Conservation (phyloP, 352 stramenopile species). For the Globisporangium middletonii region DNA sequence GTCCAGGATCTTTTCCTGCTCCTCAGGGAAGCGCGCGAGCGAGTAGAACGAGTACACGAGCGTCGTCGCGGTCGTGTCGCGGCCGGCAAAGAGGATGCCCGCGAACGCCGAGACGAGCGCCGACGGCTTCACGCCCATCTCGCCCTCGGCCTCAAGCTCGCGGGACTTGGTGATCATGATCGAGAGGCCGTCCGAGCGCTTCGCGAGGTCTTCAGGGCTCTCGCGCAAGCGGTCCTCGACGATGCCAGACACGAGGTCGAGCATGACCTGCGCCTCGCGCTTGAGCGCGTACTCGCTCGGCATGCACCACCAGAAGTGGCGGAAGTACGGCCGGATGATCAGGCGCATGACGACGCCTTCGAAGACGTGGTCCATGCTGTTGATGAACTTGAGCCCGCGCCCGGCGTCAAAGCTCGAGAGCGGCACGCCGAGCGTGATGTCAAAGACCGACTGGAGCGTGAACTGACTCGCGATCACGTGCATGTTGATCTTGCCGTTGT, state of each 20-base stretch:
- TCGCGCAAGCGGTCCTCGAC: constrained; percentile 32
- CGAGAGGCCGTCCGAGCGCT: constrained; percentile 40
- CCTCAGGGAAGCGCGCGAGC: constrained; percentile 44
- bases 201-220: constrained; percentile 19
- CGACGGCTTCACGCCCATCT: constrained; percentile 11
- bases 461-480: constrained; percentile 39
- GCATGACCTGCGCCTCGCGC: constrained; percentile 21
- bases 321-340: constrained; percentile 66
- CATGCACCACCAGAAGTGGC: constrained; percentile 49
- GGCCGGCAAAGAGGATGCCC: constrained; percentile 81
- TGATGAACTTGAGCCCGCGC: constrained; percentile 20
- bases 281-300: constrained; percentile 45
- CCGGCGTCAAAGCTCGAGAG: constrained; percentile 20
- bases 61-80: constrained; percentile 70
- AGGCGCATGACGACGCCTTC: constrained; percentile 37
- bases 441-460: constrained; percentile 51
- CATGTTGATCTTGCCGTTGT: constrained; percentile 30
- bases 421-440: constrained; percentile 44
- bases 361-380: constrained; percentile 50
- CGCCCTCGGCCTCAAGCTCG: constrained; percentile 14
- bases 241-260: constrained; percentile 32
- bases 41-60: constrained; percentile 78
- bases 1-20: constrained; percentile 53
- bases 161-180: constrained; percentile 50
- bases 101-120: constrained; percentile 56